Evolutionary conservation across 1,284 basidiomycete genomes (phyloP).

Genomic region (Thelephora terrestris): DNA sequence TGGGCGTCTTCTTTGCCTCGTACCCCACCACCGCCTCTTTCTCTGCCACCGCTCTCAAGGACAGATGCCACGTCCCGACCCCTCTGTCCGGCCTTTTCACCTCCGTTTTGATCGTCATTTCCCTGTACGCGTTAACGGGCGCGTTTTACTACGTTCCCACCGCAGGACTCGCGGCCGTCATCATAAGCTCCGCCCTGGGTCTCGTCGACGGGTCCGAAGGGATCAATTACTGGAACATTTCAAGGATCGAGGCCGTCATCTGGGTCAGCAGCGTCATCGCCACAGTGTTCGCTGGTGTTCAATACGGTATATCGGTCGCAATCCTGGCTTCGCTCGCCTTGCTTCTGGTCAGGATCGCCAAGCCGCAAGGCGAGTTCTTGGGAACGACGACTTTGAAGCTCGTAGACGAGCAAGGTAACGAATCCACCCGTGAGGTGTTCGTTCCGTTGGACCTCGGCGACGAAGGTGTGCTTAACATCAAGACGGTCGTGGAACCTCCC

Average conservation of each 20-base stretch:
- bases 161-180: conserved; percentile 81
- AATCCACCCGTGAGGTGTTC: conserved; percentile 60
- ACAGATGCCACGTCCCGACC: conserved; percentile 93
- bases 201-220: conserved; percentile 81
- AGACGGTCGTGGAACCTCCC: conserved; percentile 71
- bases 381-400: conserved; percentile 42
- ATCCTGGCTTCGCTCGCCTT: conserved; percentile 72
- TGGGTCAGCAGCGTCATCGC: conserved; percentile 82
- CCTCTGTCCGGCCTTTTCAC: conserved; percentile 84
- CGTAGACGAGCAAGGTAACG: conserved; percentile 22
- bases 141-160: conserved; percentile 83
- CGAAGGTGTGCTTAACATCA: conserved; percentile 53
- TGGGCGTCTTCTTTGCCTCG: conserved; percentile 79
- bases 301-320: conserved; percentile 90
- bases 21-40: conserved; percentile 98
- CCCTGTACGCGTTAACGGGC: conserved; percentile 83
- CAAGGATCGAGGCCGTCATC: conserved; percentile 87
- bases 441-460: conserved; percentile 55
- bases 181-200: conserved; percentile 91
- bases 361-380: conserved; percentile 84
- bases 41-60: conserved; percentile 91
- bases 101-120: conserved; percentile 82
- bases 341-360: conserved; percentile 85
- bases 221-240: conserved; percentile 84
- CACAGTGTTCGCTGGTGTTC: conserved; percentile 81